These are phyloP conservation scores for Ogataea ganodermae DNA, from an alignment of 805 yeast species.

Conservation along the genomic window DNA sequence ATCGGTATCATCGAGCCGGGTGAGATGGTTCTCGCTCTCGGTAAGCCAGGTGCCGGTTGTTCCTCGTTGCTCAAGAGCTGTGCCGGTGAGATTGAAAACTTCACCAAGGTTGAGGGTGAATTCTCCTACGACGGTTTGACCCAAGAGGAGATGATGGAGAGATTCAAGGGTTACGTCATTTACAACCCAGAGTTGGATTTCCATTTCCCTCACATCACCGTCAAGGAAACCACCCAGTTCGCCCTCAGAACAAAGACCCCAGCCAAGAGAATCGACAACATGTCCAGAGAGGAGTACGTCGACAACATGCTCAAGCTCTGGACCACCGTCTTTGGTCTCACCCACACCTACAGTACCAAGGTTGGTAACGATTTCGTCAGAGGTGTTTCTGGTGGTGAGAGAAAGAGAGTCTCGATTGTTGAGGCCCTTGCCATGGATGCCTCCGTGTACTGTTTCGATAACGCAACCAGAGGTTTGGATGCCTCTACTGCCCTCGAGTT, in stretches of 20 bases:
- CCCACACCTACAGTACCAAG: constrained; percentile 60
- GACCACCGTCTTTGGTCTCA: constrained; percentile 57
- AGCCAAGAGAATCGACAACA: constrained; percentile 42
- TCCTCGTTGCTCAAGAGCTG: constrained; percentile 66
- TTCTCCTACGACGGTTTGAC: constrained; percentile 62
- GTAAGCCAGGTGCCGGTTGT: constrained; percentile 82
- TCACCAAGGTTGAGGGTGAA: constrained; percentile 53
- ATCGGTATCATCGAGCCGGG: constrained; percentile 54
- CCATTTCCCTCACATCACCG: constrained; percentile 78
- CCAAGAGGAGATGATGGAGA: constrained; percentile 58
- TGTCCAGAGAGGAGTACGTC: constrained; percentile 45
- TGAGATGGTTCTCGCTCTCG: constrained; percentile 68
- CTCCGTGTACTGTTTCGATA: constrained; percentile 63
- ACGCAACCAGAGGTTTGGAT: constrained; percentile 70
- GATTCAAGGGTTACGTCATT: constrained; percentile 55
- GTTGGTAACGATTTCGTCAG: constrained; percentile 68
- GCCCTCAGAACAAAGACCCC: constrained; percentile 75
- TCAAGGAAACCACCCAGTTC: constrained; percentile 68
- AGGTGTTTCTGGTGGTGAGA: constrained; percentile 73
- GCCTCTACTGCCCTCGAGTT: constrained; percentile 73
- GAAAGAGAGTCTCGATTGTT: constrained; percentile 69
- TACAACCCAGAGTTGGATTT: constrained; percentile 66
- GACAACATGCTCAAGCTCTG: constrained; percentile 46
- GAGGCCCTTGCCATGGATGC: constrained; percentile 60
- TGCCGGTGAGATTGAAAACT: constrained; percentile 51